phyloP scores from a whole-genome alignment of 2,329 filamentous ascomycete species.

The Pestalotiopsis sp. region DNA sequence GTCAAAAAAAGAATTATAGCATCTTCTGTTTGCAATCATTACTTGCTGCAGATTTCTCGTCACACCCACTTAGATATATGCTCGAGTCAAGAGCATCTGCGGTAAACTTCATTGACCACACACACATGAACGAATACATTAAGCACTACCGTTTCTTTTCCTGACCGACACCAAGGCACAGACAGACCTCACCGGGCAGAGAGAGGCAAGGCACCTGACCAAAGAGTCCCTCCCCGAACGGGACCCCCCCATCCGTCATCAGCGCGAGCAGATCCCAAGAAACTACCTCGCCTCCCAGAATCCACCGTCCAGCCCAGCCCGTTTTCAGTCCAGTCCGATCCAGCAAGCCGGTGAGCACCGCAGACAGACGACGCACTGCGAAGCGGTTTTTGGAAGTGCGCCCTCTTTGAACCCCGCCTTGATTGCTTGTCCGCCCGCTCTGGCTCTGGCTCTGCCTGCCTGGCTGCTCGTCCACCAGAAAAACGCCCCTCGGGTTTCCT shows the following conservation, averaged over 20 bases:
- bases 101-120: not conserved
- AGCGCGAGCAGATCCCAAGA: not conserved
- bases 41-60: not conserved
- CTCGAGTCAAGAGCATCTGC: not conserved
- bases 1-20: not conserved
- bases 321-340: not conserved
- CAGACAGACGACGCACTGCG: not conserved
- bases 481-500: not conserved
- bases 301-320: not conserved
- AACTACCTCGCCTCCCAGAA: not conserved
- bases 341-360: not conserved
- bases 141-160: not conserved
- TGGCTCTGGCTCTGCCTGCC: not conserved
- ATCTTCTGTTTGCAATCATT: not conserved
- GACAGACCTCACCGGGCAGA: not conserved
- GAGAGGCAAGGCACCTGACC: not conserved
- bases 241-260: not conserved
- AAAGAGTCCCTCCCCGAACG: not conserved
- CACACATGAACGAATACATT: not conserved
- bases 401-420: not conserved
- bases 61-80: not conserved
- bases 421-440: too few relatives aligned
- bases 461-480: not conserved
- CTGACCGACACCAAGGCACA: not conserved
- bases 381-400: not conserved